phyloP scores from a whole-genome alignment of 768 basidiomycete species.

The Leccinum boreale region DNA sequence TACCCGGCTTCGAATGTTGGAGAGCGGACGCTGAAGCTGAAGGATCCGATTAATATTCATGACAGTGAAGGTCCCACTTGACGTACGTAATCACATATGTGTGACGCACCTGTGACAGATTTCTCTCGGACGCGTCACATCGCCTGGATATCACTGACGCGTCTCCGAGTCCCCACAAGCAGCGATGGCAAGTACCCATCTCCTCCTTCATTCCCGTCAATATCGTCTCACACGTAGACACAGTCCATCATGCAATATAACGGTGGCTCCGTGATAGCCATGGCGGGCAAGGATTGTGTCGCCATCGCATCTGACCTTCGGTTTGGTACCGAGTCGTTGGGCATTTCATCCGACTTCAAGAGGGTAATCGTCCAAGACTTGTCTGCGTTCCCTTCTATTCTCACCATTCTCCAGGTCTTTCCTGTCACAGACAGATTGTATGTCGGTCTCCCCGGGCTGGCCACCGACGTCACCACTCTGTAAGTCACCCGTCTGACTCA shows the following conservation, averaged over 20 bases:
- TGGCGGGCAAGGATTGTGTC: constrained; percentile 98
- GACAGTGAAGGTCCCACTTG: background rate
- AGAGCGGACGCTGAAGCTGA: constrained; percentile 11
- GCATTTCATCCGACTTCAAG: constrained; percentile 89
- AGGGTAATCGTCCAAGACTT: constrained; percentile 56
- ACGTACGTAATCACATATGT: background rate
- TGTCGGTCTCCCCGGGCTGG: constrained; percentile 88
- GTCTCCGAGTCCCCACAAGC: constrained; percentile 10
- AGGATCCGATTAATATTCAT: constrained; percentile 17
- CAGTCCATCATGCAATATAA: constrained; percentile 91
- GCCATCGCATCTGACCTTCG: constrained; percentile 96
- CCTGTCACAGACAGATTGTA: constrained; percentile 91
- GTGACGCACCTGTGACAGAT: constrained; percentile 10
- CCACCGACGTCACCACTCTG: constrained; percentile 91
- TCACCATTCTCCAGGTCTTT: constrained; percentile 64
- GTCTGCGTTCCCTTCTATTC: constrained; percentile 1
- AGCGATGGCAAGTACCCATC: constrained; percentile 21
- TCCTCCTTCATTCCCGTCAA: background rate
- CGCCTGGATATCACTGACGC: constrained; percentile 15
- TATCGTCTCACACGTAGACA: constrained; percentile 6
- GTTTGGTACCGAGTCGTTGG: constrained; percentile 82
- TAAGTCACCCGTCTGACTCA: constrained; percentile 34
- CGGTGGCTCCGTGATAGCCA: constrained; percentile 98
- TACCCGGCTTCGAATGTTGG: constrained; percentile 13
- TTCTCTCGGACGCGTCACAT: constrained; percentile 20